Conservation (phyloP, 306 rosid species). For the Prosopis cineraria region DNA sequence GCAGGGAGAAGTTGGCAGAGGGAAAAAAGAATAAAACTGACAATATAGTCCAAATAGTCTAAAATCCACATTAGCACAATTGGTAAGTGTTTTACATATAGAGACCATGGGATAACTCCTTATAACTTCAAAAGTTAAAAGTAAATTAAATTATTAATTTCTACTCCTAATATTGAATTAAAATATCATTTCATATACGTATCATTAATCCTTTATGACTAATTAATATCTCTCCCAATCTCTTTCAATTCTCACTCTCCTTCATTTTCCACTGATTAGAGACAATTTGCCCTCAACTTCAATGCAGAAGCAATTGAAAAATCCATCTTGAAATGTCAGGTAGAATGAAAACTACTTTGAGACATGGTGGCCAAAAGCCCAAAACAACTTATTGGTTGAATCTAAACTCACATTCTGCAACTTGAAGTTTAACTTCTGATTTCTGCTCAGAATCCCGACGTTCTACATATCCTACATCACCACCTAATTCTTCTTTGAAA, state of each 20-base stretch:
- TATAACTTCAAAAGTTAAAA: background rate
- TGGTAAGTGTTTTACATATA: background rate
- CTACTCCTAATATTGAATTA: background rate
- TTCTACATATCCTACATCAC: background rate
- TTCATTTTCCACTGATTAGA: background rate
- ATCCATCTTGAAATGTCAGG: background rate
- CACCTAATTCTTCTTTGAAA: background rate
- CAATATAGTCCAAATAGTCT: background rate
- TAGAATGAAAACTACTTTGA: background rate
- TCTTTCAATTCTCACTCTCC: background rate
- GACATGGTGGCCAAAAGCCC: background rate
- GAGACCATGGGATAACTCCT: background rate
- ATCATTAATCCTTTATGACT: background rate
- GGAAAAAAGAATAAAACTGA: background rate
- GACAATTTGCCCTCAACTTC: background rate
- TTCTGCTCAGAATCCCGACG: background rate
- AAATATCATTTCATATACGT: background rate
- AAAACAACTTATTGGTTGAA: background rate
- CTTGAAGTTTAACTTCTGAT: background rate
- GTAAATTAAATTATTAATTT: background rate
- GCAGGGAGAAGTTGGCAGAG: background rate
- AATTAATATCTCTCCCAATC: background rate
- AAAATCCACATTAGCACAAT: background rate
- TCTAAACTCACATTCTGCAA: background rate
- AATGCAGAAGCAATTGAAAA: background rate